These are phyloP conservation scores for Tuber microsphaerosporum DNA, from an alignment of 495 filamentous ascomycete species.

Conservation along the genomic window DNA sequence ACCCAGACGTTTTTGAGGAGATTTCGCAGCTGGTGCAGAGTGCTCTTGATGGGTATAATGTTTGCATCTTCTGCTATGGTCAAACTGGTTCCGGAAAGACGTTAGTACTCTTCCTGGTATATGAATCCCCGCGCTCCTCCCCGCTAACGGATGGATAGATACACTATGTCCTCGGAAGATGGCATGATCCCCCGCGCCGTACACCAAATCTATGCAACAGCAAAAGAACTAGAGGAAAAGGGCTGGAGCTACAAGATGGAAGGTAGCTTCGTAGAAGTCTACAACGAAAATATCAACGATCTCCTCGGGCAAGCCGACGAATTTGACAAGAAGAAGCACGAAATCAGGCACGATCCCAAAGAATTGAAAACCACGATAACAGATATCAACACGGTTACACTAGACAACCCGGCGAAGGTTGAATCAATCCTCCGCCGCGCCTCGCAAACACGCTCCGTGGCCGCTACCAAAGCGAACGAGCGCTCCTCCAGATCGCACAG, in stretches of 20 bases:
- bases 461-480: slow-evolving; percentile 93
- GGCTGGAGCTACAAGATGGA: slow-evolving; percentile 93
- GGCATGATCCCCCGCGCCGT: slow-evolving; percentile 95
- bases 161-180: slow-evolving; percentile 86
- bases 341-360: slow-evolving; percentile 78
- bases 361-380: slow-evolving; percentile 77
- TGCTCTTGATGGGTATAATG: slow-evolving; percentile 95
- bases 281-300: slow-evolving; percentile 95
- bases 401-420: slow-evolving; percentile 73
- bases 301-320: slow-evolving; percentile 71
- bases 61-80: slow-evolving; percentile 98
- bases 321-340: slow-evolving; percentile 77
- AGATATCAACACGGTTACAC: slow-evolving; percentile 67
- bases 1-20: slow-evolving; percentile 86
- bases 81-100: slow-evolving; percentile 98
- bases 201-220: slow-evolving; percentile 83
- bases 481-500: slow-evolving; percentile 88
- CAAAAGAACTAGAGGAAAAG: slow-evolving; percentile 72
- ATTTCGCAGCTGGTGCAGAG: slow-evolving; percentile 96
- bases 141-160: slow-evolving; percentile 38
- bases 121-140: background rate
- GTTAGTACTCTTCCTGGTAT: background rate
- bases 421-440: slow-evolving; percentile 70
- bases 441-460: slow-evolving; percentile 76
- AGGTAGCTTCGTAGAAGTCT: slow-evolving; percentile 96